Evolutionary conservation across 495 filamentous ascomycete species (phyloP).

Genomic region (Xylaria castorea): DNA sequence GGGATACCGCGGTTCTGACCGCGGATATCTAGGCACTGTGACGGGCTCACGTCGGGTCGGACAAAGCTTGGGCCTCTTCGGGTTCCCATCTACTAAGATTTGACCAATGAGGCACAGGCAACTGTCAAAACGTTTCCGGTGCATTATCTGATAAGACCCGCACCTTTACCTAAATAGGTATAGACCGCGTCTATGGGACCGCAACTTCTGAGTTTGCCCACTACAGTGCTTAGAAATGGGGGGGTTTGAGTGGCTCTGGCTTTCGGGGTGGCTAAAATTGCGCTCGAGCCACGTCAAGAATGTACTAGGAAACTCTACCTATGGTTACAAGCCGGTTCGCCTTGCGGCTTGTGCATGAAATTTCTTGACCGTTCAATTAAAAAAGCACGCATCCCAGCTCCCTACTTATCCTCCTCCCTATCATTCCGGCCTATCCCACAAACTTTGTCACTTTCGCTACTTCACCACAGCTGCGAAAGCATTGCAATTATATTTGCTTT

Average conservation of each 20-base stretch:
- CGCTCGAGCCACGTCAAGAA: slow-evolving; percentile 19
- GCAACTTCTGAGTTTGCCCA: slow-evolving; percentile 9
- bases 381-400: slow-evolving; percentile 22
- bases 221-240: slow-evolving; percentile 8
- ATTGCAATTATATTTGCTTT: not conserved
- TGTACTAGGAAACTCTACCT: slow-evolving; percentile 6
- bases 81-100: not conserved
- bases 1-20: not conserved
- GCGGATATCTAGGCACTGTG: not conserved
- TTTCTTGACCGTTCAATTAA: slow-evolving; percentile 21
- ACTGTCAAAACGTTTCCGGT: slow-evolving; percentile 32
- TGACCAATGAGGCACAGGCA: slow-evolving; percentile 22
- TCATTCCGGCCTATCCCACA: not conserved
- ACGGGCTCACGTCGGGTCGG: slow-evolving; percentile 5
- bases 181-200: slow-evolving; percentile 17
- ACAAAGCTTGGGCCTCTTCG: slow-evolving; percentile 27
- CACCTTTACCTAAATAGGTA: slow-evolving; percentile 24
- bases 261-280: slow-evolving; percentile 33
- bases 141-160: slow-evolving; percentile 33
- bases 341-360: slow-evolving; percentile 20
- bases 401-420: not conserved
- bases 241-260: slow-evolving; percentile 21
- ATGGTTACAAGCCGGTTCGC: slow-evolving; percentile 10
- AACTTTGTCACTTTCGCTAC: slow-evolving; percentile 3
- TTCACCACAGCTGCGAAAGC: slow-evolving; percentile 22